phyloP scores from a whole-genome alignment of 306 rosid genomes.

The Ochetophila trinervis region DNA sequence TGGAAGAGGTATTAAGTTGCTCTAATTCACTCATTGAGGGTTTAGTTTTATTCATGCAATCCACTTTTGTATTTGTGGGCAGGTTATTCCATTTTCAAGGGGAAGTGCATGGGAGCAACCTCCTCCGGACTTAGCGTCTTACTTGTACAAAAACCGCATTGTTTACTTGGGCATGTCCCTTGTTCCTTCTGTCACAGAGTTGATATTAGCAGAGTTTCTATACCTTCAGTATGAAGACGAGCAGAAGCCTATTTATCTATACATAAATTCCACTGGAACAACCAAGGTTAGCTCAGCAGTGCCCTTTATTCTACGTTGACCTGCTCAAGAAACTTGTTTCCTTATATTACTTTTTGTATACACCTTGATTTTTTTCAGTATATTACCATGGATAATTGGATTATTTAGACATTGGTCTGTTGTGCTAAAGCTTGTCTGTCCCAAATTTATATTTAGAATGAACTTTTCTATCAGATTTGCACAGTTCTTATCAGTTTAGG shows the following conservation, averaged over 20 bases:
- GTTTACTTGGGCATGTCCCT: conserved; percentile 95
- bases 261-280: conserved; percentile 93
- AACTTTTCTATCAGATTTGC: neutral
- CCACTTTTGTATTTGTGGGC: conserved; percentile 14
- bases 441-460: neutral
- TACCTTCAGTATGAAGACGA: conserved; percentile 87
- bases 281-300: conserved; percentile 68
- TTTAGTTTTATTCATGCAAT: neutral
- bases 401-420: neutral
- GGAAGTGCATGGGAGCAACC: conserved; percentile 98
- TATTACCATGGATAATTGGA: neutral
- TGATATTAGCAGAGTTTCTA: conserved; percentile 86
- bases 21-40: too few species aligned
- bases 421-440: neutral
- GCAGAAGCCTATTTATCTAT: conserved; percentile 76
- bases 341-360: neutral
- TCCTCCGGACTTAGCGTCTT: conserved; percentile 93
- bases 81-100: conserved; percentile 88
- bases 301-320: neutral
- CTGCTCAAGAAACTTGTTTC: conserved; percentile 2
- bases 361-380: neutral
- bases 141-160: conserved; percentile 83
- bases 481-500: neutral
- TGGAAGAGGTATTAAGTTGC: too few species aligned
- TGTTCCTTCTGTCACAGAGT: conserved; percentile 90